Conservation (phyloP, 768 basidiomycete species). For the Kondoa subrosea region DNA sequence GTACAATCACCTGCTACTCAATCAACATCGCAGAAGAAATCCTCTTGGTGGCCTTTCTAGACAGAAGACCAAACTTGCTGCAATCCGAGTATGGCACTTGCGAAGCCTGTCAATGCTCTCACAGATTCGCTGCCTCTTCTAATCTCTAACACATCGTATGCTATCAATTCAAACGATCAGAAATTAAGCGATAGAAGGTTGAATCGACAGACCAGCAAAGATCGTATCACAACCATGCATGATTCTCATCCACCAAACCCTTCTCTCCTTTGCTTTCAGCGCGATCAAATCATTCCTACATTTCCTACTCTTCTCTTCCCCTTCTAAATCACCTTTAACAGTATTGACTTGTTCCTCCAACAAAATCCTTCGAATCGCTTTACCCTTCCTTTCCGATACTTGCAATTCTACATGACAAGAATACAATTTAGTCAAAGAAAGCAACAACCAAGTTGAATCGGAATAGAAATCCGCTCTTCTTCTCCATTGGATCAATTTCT, state of each 20-base stretch:
- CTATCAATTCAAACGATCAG: not conserved
- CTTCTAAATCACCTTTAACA: not conserved
- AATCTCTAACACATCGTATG: constrained; percentile 4
- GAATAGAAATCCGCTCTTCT: constrained; percentile 2
- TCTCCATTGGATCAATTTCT: no score
- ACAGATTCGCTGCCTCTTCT: constrained; percentile 1
- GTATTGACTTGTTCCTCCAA: not conserved
- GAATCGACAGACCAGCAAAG: not conserved
- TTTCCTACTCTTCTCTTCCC: not conserved
- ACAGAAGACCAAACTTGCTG: not conserved
- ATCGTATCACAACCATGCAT: not conserved
- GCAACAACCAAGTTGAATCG: not conserved
- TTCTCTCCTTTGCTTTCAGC: not conserved
- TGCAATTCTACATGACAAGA: not conserved
- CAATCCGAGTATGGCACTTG: not conserved
- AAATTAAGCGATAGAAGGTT: not conserved
- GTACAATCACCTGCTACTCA: not conserved
- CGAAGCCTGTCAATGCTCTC: constrained; percentile 1
- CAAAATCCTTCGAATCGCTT: not conserved
- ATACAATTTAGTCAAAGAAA: not conserved
- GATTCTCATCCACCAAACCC: not conserved
- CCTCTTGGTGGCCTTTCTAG: not conserved
- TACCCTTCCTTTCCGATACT: not conserved
- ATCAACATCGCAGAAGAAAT: not conserved
- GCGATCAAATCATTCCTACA: not conserved